Evolutionary conservation across 306 rosid genomes (phyloP).

Genomic region (Luffa aegyptiaca): DNA sequence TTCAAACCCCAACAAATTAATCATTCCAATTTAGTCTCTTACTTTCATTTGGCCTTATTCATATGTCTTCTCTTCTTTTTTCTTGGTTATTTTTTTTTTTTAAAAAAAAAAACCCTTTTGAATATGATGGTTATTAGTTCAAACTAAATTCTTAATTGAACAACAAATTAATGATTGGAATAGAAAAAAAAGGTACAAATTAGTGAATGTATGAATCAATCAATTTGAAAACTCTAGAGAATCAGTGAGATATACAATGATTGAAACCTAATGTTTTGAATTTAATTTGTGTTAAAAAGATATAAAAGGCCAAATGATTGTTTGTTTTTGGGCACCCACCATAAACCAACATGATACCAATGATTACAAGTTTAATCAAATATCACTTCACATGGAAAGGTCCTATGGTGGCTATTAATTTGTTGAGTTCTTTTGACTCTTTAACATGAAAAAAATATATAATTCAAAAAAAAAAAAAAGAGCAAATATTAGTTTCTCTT

Average conservation of each 20-base stretch:
- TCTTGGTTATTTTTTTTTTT: background rate
- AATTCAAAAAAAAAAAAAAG: background rate
- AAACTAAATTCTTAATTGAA: background rate
- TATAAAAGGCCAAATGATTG: conserved; percentile 30
- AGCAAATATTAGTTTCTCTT: background rate
- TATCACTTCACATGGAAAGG: conserved; percentile 43
- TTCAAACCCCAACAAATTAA: conserved; percentile 15
- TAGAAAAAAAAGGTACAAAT: background rate
- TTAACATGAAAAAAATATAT: background rate
- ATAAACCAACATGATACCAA: conserved; percentile 2
- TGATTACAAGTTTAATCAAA: conserved; percentile 16
- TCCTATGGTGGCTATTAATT: background rate
- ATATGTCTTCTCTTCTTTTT: background rate
- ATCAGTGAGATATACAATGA: background rate
- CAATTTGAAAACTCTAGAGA: background rate
- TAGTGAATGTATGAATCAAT: background rate
- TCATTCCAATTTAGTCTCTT: conserved; percentile 11
- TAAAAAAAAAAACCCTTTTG: background rate
- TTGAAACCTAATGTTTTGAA: conserved; percentile 1
- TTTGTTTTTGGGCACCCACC: conserved; percentile 31
- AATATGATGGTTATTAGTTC: background rate
- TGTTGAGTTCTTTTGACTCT: conserved; percentile 4
- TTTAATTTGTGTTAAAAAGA: conserved; percentile 13
- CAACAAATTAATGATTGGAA: conserved; percentile 4
- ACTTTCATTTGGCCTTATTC: conserved; percentile 9